A percentile compares a stretch with the other conserved stretches of the same genome.
Evolutionary conservation across 2,329 filamentous ascomycete genomes (phyloP).

Genomic region (Paecilomyces sp.): DNA sequence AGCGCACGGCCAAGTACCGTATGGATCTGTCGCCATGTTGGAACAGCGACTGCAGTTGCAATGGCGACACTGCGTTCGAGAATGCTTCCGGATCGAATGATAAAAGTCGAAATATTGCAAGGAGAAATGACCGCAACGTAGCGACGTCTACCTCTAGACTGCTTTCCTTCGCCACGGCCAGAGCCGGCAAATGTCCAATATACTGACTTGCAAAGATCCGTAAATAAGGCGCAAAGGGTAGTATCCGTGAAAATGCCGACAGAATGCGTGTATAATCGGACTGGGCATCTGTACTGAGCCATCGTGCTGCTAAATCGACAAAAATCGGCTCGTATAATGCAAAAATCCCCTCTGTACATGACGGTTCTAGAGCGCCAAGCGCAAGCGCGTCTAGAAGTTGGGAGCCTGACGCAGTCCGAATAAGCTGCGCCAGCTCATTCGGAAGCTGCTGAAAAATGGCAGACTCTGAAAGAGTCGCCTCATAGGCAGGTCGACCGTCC

Average conservation of each 20-base stretch:
- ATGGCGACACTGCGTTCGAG: slow-evolving; percentile 55
- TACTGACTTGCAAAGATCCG: slow-evolving; percentile 60
- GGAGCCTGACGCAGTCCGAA: slow-evolving; percentile 56
- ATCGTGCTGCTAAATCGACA: slow-evolving; percentile 75
- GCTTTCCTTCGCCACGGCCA: slow-evolving; percentile 21
- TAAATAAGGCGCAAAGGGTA: slow-evolving; percentile 77
- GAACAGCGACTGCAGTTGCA: slow-evolving; percentile 63
- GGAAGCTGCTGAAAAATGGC: slow-evolving; percentile 55
- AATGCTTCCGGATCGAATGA: slow-evolving; percentile 68
- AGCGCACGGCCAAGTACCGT: slow-evolving; percentile 72
- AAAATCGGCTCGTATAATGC: slow-evolving; percentile 67
- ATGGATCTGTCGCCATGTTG: slow-evolving; percentile 51
- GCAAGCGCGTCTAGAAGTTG: slow-evolving; percentile 67
- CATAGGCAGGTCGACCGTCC: slow-evolving; percentile 29
- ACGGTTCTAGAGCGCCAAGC: slow-evolving; percentile 59
- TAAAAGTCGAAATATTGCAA: slow-evolving; percentile 72
- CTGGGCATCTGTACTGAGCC: slow-evolving; percentile 46
- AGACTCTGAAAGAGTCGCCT: slow-evolving; percentile 50
- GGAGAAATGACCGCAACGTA: slow-evolving; percentile 44
- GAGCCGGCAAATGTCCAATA: slow-evolving; percentile 26
- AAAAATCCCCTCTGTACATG: slow-evolving; percentile 67
- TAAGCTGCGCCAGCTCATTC: slow-evolving; percentile 59
- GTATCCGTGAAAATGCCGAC: slow-evolving; percentile 67
- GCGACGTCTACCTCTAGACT: slow-evolving; percentile 28
- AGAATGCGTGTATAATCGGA: slow-evolving; percentile 42